phyloP scores from a whole-genome alignment of 169 alveolate species.

The Eimeria praecox region DNA sequence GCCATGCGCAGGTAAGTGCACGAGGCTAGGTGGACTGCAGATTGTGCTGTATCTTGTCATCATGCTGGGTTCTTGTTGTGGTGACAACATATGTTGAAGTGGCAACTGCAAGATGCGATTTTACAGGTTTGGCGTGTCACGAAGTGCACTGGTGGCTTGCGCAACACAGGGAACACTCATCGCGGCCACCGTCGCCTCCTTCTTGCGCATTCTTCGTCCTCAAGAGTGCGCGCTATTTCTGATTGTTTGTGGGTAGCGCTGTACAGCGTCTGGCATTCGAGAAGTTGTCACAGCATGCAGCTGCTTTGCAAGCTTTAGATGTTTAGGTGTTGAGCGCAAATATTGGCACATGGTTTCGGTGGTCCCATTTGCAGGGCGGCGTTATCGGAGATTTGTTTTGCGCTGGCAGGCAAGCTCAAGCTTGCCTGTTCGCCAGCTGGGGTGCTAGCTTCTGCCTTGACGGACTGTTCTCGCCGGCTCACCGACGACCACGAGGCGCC shows the following conservation, averaged over 20 bases:
- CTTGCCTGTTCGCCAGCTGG: slow-evolving; percentile 51
- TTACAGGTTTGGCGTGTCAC: slow-evolving; percentile 58
- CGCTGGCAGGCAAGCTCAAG: slow-evolving; percentile 65
- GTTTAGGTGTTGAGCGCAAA: not conserved
- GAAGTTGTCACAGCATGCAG: not conserved
- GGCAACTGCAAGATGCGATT: slow-evolving; percentile 2
- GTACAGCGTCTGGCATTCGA: not conserved
- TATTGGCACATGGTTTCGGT: not conserved
- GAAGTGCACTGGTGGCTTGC: slow-evolving; percentile 56
- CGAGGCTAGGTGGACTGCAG: not conserved
- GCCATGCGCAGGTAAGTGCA: not conserved
- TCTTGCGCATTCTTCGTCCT: slow-evolving; percentile 64
- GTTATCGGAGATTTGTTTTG: slow-evolving; percentile 36
- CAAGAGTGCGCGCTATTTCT: slow-evolving; percentile 13
- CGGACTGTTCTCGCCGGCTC: slow-evolving; percentile 4
- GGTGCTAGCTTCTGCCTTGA: slow-evolving; percentile 33
- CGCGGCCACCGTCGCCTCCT: slow-evolving; percentile 62
- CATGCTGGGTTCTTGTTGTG: not conserved
- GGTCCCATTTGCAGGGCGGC: slow-evolving; percentile 49
- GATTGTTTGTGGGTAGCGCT: not conserved
- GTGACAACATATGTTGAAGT: not conserved
- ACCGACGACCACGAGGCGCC: not conserved
- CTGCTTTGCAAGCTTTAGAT: not conserved
- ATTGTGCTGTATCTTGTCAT: not conserved
- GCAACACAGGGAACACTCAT: slow-evolving; percentile 64